Evolutionary conservation across 345 rosid species (phyloP).

Genomic region (Hibiscus mutabilis): DNA sequence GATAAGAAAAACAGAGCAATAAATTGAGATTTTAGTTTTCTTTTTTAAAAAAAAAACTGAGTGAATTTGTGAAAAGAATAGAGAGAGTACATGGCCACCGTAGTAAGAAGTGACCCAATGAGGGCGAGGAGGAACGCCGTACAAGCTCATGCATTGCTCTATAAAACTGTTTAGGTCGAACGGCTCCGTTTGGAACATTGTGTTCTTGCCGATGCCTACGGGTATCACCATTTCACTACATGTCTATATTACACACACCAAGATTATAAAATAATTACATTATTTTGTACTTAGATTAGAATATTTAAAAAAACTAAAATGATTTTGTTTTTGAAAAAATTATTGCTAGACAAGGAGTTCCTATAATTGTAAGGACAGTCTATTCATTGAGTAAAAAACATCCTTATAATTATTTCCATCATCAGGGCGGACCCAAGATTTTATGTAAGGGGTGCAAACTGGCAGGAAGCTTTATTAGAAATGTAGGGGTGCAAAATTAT

Average conservation of each 20-base stretch:
- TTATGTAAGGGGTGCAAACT: no score
- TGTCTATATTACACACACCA: conserved; percentile 7
- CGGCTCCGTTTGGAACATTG: conserved; percentile 32
- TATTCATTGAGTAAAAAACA: not conserved
- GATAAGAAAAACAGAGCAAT: not conserved
- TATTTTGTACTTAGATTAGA: no score
- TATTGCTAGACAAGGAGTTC: not conserved
- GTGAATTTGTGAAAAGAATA: not conserved
- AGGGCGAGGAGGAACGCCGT: conserved; percentile 39
- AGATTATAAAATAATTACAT: not conserved
- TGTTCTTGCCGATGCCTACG: conserved; percentile 20
- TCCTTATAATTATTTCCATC: not conserved
- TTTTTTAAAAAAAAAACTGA: not conserved
- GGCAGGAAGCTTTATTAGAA: no score
- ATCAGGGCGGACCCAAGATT: no score
- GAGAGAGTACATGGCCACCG: conserved; percentile 36
- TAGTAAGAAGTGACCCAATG: conserved; percentile 50
- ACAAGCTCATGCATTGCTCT: not conserved
- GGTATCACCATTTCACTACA: conserved; percentile 59
- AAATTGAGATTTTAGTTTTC: not conserved
- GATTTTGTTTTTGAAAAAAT: not conserved
- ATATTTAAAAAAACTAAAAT: not conserved
- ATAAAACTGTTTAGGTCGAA: conserved; percentile 13
- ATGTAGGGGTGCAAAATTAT: no score
- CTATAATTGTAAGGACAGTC: not conserved